phyloP scores from a whole-genome alignment of 2,329 filamentous ascomycete species.

The Pestalotiopsis sp. region DNA sequence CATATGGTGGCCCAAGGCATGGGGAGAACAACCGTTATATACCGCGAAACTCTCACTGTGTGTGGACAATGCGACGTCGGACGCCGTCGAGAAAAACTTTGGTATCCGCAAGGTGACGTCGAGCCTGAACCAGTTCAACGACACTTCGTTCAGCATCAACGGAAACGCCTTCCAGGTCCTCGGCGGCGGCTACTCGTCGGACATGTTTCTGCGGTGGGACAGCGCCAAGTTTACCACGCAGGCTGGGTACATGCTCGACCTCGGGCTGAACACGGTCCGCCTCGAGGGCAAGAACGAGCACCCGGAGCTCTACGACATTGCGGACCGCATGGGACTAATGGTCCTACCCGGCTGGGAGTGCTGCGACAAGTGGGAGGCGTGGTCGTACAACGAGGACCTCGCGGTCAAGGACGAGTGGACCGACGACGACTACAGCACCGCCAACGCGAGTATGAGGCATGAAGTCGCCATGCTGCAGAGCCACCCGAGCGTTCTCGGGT shows the following conservation, averaged over 20 bases:
- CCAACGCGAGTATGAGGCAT: constrained; percentile 58
- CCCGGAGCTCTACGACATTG: constrained; percentile 60
- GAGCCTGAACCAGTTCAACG: constrained; percentile 52
- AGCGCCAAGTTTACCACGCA: constrained; percentile 47
- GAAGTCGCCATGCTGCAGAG: constrained; percentile 62
- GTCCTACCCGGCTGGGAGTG: constrained; percentile 67
- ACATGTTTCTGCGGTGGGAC: constrained; percentile 65
- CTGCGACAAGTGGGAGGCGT: constrained; percentile 70
- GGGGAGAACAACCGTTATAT: constrained; percentile 61
- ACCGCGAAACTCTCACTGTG: constrained; percentile 31
- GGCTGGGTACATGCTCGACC: constrained; percentile 57
- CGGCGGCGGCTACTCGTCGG: constrained; percentile 62
- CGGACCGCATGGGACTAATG: constrained; percentile 63
- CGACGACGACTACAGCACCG: constrained; percentile 56
- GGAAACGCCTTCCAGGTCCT: constrained; percentile 60
- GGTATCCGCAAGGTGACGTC: constrained; percentile 59
- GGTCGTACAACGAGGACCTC: constrained; percentile 61
- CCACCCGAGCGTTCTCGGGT: constrained; percentile 61
- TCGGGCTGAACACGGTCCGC: constrained; percentile 66
- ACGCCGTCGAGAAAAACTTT: constrained; percentile 42
- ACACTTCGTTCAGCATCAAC: constrained; percentile 60
- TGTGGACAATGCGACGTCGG: constrained; percentile 29
- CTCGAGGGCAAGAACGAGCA: constrained; percentile 69
- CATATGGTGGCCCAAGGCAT: constrained; percentile 65
- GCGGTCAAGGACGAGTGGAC: constrained; percentile 47